Evolutionary conservation across 108 stramenopile genomes (phyloP), one percentile per base, ranked within the genome.

Genomic region (Nitzschia palea): DNA sequence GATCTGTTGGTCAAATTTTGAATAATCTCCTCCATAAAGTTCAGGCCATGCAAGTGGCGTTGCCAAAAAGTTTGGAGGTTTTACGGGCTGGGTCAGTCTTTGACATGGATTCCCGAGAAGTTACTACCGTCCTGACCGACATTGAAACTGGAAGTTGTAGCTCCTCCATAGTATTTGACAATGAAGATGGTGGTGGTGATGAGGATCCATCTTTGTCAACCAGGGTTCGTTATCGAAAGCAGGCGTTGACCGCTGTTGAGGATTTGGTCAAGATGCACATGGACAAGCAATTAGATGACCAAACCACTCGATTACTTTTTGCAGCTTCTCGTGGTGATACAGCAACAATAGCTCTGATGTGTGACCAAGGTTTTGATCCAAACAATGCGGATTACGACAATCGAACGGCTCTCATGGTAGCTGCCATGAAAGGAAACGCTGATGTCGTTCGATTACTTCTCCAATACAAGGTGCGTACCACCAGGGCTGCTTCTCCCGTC

Each of bases 321-420:
- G 80, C 87, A 9, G 85, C 87, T 12, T 80, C 84, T 12, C 69
- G 87, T 48, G 83, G 81, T 29, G 87, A 89, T 59, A 77, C 79
- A 4, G 42, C 35, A n/a, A 86, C 87, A 14, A 83, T 89, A 52
- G 26, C 71, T 1, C 72, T 86, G 15, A 84, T 89, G 81, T 84
- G 80, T 53, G 72, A 77, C 12, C 80, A 86, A 33, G 85, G 85
- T 27, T 89, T 89, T 62, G 80, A 89, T 56, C 83, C 87, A 6
- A 78, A 89, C 68, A 80, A 74, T 54, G 34, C 68, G 5, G 87
- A 89, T 40, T 89, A 89, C 45, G 87, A 89, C 66, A 44, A 67
- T 36, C 67, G 87, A 32, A 84, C 87, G 26, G 87, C 87, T 25
- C 36, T 89, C 28, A 86, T 86, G 85, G 87, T 89, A 3, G 82